A percentile compares a stretch with the other conserved stretches of the same genome.
phyloP scores from a whole-genome alignment of 2,329 filamentous ascomycete species.

The Penicillium sp. region DNA sequence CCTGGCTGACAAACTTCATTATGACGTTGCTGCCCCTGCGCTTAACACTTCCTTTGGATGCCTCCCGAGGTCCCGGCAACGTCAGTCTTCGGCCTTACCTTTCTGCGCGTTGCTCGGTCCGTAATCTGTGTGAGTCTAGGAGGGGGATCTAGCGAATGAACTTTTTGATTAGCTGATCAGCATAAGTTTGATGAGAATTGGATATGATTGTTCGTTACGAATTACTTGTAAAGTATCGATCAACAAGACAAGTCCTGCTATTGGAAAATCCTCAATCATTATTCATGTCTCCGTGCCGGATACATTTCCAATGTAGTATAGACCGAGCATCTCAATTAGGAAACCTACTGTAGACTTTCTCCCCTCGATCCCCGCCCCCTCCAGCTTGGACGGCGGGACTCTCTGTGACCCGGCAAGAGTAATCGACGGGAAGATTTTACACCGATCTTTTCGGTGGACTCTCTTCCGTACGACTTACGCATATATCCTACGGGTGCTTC shows the following conservation, averaged over 20 bases:
- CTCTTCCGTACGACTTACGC: neutral
- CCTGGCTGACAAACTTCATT: slow-evolving; percentile 28
- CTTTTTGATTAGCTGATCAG: neutral
- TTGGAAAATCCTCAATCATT: neutral
- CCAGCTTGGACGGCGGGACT: slow-evolving; percentile 30
- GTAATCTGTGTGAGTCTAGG: neutral
- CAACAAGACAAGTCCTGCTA: neutral
- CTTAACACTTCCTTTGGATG: neutral
- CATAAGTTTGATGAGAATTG: neutral
- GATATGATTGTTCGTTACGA: neutral
- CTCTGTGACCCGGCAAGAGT: neutral
- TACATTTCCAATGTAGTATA: slow-evolving; percentile 27
- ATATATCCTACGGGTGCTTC: neutral
- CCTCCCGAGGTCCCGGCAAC: slow-evolving; percentile 1
- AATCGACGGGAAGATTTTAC: neutral
- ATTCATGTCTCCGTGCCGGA: neutral
- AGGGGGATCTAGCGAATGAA: neutral
- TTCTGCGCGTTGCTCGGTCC: neutral
- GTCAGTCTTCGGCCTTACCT: slow-evolving; percentile 12
- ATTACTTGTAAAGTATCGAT: neutral
- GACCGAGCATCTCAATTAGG: slow-evolving; percentile 41
- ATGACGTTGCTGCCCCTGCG: slow-evolving; percentile 25
- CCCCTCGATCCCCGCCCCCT: slow-evolving; percentile 31
- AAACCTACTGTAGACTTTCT: slow-evolving; percentile 29
- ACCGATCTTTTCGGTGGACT: neutral